A percentile compares a stretch with the other conserved stretches of the same genome.
Conservation (phyloP, 169 alveolate species). For the Blepharisma undulans region DNA sequence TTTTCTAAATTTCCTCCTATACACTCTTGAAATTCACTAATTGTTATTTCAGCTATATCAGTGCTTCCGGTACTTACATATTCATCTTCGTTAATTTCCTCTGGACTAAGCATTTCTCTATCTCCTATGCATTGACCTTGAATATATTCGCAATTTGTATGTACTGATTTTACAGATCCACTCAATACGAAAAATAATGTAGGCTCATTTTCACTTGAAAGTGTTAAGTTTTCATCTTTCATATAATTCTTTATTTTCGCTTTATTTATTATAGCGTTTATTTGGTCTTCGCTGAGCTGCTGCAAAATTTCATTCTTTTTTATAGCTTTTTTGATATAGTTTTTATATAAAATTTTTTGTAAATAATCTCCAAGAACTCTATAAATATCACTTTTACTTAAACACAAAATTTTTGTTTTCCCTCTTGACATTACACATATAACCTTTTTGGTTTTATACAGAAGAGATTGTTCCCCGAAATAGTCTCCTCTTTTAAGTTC, state of each 20-base stretch:
- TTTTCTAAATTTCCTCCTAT: conserved; percentile 13
- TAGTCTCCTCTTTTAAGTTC: neutral
- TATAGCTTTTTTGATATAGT: neutral
- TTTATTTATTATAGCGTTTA: neutral
- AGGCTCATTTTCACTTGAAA: neutral
- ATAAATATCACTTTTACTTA: neutral
- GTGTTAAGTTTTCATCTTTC: neutral
- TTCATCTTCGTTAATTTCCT: neutral
- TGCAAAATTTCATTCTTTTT: neutral
- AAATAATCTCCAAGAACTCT: conserved; percentile 23
- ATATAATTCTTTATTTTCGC: neutral
- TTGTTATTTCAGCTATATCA: conserved; percentile 18
- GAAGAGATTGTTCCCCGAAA: conserved; percentile 29
- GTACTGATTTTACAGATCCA: neutral
- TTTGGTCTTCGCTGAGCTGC: neutral
- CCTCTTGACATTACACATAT: neutral
- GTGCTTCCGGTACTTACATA: neutral
- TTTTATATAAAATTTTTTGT: conserved; percentile 10
- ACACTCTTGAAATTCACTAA: neutral
- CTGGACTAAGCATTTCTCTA: neutral
- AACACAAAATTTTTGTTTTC: neutral
- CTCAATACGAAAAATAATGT: too few species aligned
- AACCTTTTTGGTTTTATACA: neutral
- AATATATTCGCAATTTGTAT: neutral
- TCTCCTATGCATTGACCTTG: neutral